Evolutionary conservation across 345 rosid species (phyloP).

Genomic region (Salix viminalis): DNA sequence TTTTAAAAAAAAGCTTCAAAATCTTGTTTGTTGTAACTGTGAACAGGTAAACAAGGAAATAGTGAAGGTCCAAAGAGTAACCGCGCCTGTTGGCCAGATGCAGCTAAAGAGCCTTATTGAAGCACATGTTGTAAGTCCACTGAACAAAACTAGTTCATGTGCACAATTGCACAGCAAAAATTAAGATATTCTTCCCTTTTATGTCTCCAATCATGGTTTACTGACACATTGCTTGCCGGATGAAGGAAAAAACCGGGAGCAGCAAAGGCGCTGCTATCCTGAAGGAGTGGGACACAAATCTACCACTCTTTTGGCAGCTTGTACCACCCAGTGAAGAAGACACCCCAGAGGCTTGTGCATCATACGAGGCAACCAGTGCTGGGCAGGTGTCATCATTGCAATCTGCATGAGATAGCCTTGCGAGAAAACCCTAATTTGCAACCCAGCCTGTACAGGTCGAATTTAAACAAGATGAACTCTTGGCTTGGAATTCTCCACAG

Average conservation of each 20-base stretch:
- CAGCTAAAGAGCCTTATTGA: conserved; percentile 86
- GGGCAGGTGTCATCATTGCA: conserved; percentile 66
- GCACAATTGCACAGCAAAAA: not conserved
- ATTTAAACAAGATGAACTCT: conserved; percentile 3
- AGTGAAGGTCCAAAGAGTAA: conserved; percentile 87
- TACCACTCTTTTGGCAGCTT: conserved; percentile 87
- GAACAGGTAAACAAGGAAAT: conserved; percentile 81
- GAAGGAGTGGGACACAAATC: conserved; percentile 73
- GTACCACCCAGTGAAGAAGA: conserved; percentile 99
- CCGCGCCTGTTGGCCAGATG: conserved; percentile 95
- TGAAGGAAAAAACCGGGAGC: conserved; percentile 93
- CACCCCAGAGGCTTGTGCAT: conserved; percentile 90
- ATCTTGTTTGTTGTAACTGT: not conserved
- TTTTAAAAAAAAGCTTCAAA: not conserved
- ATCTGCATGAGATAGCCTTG: conserved; percentile 47
- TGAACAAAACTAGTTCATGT: not conserved
- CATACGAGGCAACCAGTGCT: conserved; percentile 55
- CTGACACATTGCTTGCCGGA: not conserved
- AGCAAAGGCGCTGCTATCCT: conserved; percentile 68
- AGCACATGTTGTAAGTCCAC: conserved; percentile 85
- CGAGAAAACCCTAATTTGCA: not conserved
- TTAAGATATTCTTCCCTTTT: not conserved
- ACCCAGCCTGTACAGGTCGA: conserved; percentile 25
- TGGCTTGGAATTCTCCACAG: not conserved
- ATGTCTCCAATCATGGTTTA: not conserved